phyloP scores from a whole-genome alignment of 495 filamentous ascomycete genomes.

The Penicillium arizonense region DNA sequence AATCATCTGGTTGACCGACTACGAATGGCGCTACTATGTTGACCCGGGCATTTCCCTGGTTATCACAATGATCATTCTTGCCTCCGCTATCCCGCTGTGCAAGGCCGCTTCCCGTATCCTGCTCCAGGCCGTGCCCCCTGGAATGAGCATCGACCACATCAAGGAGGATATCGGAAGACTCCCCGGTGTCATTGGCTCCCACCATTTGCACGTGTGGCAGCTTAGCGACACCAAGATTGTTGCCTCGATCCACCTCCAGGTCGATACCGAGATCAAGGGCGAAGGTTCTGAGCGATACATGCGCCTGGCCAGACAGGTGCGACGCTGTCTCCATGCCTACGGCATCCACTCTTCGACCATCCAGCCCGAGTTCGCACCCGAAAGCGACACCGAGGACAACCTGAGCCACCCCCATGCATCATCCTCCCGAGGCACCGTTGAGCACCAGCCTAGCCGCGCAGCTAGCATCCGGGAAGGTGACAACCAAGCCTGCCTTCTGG shows the following conservation, averaged over 20 bases:
- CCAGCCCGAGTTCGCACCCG: constrained; percentile 86
- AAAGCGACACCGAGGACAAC: constrained; percentile 53
- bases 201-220: constrained; percentile 98
- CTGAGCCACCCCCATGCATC: constrained; percentile 21
- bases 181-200: constrained; percentile 80
- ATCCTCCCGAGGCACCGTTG: constrained; percentile 25
- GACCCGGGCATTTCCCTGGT: constrained; percentile 94
- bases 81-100: constrained; percentile 87
- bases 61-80: constrained; percentile 93
- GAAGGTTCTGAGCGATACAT: constrained; percentile 80
- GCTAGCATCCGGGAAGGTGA: constrained; percentile 52
- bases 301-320: constrained; percentile 74
- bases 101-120: constrained; percentile 92
- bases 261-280: constrained; percentile 71
- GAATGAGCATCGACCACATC: constrained; percentile 85
- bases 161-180: constrained; percentile 85
- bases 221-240: constrained; percentile 90
- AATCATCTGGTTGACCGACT: constrained; percentile 84
- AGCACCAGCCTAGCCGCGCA: constrained; percentile 39
- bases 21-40: constrained; percentile 69
- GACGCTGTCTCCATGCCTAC: constrained; percentile 87
- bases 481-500: constrained; percentile 69
- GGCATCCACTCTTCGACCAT: constrained; percentile 98
- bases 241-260: constrained; percentile 87
- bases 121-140: constrained; percentile 86